A percentile compares a stretch with the other conserved stretches of the same genome.
These are phyloP conservation scores for Corinectria fuckeliana DNA, from an alignment of 2,329 filamentous ascomycete genomes.

Conservation along the genomic window DNA sequence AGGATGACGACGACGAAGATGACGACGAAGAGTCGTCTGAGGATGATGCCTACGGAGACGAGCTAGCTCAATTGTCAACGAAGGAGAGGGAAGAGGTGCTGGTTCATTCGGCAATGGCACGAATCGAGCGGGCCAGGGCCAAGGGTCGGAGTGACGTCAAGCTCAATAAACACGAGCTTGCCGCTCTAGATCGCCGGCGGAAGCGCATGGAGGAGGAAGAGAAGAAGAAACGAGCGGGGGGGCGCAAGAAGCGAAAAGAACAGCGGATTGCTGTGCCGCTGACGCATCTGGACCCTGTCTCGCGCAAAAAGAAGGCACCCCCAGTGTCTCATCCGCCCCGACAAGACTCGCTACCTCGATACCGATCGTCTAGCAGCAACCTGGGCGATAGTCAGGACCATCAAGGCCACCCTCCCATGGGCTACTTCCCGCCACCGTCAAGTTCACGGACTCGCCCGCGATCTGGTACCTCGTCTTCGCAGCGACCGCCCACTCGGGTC, in stretches of 20 bases:
- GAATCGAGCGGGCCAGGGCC: conserved; percentile 79
- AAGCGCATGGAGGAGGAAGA: conserved; percentile 62
- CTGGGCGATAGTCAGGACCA: conserved; percentile 45
- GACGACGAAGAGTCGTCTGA: conserved; percentile 43
- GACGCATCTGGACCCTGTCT: conserved; percentile 55
- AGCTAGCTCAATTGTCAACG: conserved; percentile 62
- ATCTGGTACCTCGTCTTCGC: conserved; percentile 51
- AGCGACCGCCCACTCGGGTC: conserved; percentile 43
- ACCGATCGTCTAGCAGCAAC: conserved; percentile 46
- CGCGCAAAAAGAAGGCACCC: conserved; percentile 45
- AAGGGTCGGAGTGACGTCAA: conserved; percentile 81
- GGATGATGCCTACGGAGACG: conserved; percentile 52
- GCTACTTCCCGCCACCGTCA: conserved; percentile 57
- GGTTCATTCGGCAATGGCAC: conserved; percentile 78
- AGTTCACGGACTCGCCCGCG: conserved; percentile 49
- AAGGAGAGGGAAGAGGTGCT: conserved; percentile 75
- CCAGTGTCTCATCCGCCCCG: too few relatives aligned
- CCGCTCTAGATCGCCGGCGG: conserved; percentile 74
- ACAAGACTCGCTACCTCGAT: conserved; percentile 47
- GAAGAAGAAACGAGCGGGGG: conserved; percentile 41
- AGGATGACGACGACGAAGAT: conserved; percentile 48
- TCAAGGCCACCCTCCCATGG: conserved; percentile 54
- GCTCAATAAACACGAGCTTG: conserved; percentile 80
- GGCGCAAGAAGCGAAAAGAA: conserved; percentile 50
- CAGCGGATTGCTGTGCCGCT: conserved; percentile 61